Base-by-base conservation (phyloP, 192 early-diverging fungal genomes). In the Rhizophlyctis rosea region DNA sequence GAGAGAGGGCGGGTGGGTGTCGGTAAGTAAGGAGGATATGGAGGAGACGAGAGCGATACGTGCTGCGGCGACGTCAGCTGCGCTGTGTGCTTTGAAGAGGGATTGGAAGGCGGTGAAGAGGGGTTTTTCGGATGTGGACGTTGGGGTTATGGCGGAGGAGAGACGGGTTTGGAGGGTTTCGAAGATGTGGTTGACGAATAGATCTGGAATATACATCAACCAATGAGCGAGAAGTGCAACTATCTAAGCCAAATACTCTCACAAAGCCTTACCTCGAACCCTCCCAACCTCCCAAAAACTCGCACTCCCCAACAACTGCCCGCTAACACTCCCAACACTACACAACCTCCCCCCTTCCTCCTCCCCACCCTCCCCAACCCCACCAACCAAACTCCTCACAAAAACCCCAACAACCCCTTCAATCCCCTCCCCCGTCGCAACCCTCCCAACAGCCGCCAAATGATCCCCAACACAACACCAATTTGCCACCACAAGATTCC, bases 261-360 rank as follows among this genome's bases (percentile, higher is more conserved):
- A n/a, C n/a, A n/a, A 44, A 18, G 18, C 9, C 39, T 44, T 44
- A 44, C 39, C 39, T 31, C 36, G 32, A 13, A 57, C n/a, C 47
- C 36, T 21, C 28, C 39, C n/a, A 44, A 65, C 44, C 55, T 65
- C 63, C 39, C 57, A 57, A 31, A 65, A 65, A 3, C 35, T 16
- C 23, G 54, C 54, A 44, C 55, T 65, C 27, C 23, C 18, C 28
- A 65, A 44, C 25, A 59, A 34, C 21, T 66, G 47, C 1, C 34
- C 24, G n/a, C 31, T 4, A 13, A 66, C 34, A 3, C n/a, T n/a
- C n/a, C n/a, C n/a, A n/a, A n/a, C n/a, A n/a, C n/a, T n/a, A n/a
- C n/a, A n/a, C n/a, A n/a, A n/a, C n/a, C n/a, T n/a, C n/a, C n/a
- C n/a, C n/a, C n/a, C 39, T 47, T 47, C 9, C 39, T 47, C 39